A percentile compares a stretch with the other conserved stretches of the same genome.
These are phyloP conservation scores for Blumeriella jaapii DNA, from an alignment of 2,329 filamentous ascomycete species.

Conservation along the genomic window DNA sequence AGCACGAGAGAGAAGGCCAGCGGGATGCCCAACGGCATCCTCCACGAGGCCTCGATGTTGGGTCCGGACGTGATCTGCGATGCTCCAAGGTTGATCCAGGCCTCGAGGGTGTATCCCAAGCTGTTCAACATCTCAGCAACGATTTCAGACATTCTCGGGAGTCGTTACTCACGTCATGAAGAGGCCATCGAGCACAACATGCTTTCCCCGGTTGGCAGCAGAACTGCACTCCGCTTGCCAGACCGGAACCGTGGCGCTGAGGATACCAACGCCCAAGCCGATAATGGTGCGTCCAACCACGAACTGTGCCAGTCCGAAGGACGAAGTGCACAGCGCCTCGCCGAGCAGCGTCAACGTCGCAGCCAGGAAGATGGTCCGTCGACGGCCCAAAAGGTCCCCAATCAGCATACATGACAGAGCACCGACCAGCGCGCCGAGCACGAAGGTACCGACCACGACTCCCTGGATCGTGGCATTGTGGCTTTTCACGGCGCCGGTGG, in stretches of 20 bases:
- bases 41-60: conserved; percentile 25
- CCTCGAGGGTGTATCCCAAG: conserved; percentile 30
- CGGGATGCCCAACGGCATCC: conserved; percentile 29
- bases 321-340: conserved; percentile 31
- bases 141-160: neutral
- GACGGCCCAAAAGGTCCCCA: conserved; percentile 32
- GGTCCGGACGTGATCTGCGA: conserved; percentile 22
- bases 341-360: conserved; percentile 32
- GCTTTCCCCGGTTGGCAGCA: conserved; percentile 33
- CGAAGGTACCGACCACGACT: conserved; percentile 19
- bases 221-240: conserved; percentile 31
- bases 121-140: conserved; percentile 9
- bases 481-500: conserved; percentile 24
- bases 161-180: conserved; percentile 22
- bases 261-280: conserved; percentile 30
- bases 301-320: conserved; percentile 32
- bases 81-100: conserved; percentile 37
- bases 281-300: conserved; percentile 32
- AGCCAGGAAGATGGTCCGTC: conserved; percentile 31
- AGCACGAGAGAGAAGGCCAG: conserved; percentile 28
- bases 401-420: conserved; percentile 28
- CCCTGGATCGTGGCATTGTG: conserved; percentile 30
- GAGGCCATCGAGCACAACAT: conserved; percentile 30
- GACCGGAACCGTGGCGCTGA: conserved; percentile 31
- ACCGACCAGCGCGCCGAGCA: conserved; percentile 30